Evolutionary conservation across 305 asterid species (phyloP).

Genomic region (Plantago rigida): DNA sequence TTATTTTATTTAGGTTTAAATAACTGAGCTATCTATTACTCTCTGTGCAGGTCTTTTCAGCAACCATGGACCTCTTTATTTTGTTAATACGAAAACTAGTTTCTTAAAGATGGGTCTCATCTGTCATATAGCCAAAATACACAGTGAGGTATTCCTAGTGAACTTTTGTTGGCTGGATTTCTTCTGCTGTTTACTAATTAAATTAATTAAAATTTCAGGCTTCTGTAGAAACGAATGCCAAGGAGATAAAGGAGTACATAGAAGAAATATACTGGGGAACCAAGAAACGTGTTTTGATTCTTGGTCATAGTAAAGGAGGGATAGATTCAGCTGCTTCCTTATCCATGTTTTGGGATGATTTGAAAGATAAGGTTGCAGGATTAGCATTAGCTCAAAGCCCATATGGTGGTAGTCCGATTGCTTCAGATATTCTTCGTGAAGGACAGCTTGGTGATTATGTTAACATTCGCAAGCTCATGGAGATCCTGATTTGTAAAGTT

Average conservation of each 20-base stretch:
- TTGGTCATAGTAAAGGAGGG: slow-evolving; percentile 96
- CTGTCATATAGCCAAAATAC: slow-evolving; percentile 92
- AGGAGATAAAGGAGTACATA: slow-evolving; percentile 75
- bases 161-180: slow-evolving; percentile 12
- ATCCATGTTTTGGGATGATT: slow-evolving; percentile 78
- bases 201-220: slow-evolving; percentile 42
- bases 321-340: slow-evolving; percentile 84
- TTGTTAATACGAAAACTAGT: slow-evolving; percentile 62
- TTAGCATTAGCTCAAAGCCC: slow-evolving; percentile 87
- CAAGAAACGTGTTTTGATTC: slow-evolving; percentile 61
- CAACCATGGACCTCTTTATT: slow-evolving; percentile 94
- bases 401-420: slow-evolving; percentile 94
- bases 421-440: slow-evolving; percentile 79
- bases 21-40: slow-evolving; percentile 9
- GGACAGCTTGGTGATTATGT: slow-evolving; percentile 97
- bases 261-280: slow-evolving; percentile 94
- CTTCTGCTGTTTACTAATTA: slow-evolving; percentile 24
- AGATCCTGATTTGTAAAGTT: slow-evolving; percentile 82
- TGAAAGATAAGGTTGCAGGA: slow-evolving; percentile 89
- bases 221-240: slow-evolving; percentile 80
- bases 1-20: neutral
- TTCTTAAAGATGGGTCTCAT: slow-evolving; percentile 83
- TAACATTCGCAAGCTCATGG: slow-evolving; percentile 82
- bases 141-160: slow-evolving; percentile 62
- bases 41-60: slow-evolving; percentile 72